phyloP scores from a whole-genome alignment of 1,284 basidiomycete genomes.

The Tilletia setariae region DNA sequence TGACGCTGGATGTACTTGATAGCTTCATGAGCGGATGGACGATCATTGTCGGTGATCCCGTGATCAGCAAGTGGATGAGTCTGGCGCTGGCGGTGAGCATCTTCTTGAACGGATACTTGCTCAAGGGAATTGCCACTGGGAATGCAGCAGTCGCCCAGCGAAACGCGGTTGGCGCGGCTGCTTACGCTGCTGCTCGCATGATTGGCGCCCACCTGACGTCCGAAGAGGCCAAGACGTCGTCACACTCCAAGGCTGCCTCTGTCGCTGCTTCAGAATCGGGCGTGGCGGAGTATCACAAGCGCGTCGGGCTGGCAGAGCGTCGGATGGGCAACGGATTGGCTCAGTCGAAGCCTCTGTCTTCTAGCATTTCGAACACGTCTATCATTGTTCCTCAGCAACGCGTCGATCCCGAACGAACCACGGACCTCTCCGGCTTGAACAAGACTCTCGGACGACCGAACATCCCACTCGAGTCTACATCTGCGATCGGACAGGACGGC shows the following conservation, averaged over 20 bases:
- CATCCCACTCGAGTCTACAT: constrained; percentile 29
- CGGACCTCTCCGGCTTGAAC: constrained; percentile 29
- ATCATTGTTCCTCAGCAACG: constrained; percentile 30
- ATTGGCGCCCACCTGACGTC: constrained; percentile 46
- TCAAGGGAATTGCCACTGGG: constrained; percentile 67
- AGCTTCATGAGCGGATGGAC: constrained; percentile 93
- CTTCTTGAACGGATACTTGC: constrained; percentile 85
- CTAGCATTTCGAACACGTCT: background rate
- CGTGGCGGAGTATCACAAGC: constrained; percentile 56
- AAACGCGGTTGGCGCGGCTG: constrained; percentile 51
- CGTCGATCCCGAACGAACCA: constrained; percentile 28
- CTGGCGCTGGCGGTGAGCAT: constrained; percentile 79
- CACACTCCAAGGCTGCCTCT: constrained; percentile 10
- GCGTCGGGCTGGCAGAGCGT: background rate
- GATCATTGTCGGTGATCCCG: constrained; percentile 86
- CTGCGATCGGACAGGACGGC: constrained; percentile 32
- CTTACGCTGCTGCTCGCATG: constrained; percentile 52
- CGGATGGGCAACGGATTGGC: background rate
- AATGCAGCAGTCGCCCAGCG: constrained; percentile 50
- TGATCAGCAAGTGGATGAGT: constrained; percentile 95
- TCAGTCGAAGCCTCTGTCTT: background rate
- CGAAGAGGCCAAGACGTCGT: constrained; percentile 17
- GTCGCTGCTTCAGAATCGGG: constrained; percentile 45
- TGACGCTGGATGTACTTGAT: constrained; percentile 62
- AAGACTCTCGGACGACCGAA: constrained; percentile 25